Percentiles rank a stretch among this genome's conserved stretches.
Evolutionary conservation across 2,329 filamentous ascomycete genomes (phyloP).

Genomic region (Fusarium compactum): DNA sequence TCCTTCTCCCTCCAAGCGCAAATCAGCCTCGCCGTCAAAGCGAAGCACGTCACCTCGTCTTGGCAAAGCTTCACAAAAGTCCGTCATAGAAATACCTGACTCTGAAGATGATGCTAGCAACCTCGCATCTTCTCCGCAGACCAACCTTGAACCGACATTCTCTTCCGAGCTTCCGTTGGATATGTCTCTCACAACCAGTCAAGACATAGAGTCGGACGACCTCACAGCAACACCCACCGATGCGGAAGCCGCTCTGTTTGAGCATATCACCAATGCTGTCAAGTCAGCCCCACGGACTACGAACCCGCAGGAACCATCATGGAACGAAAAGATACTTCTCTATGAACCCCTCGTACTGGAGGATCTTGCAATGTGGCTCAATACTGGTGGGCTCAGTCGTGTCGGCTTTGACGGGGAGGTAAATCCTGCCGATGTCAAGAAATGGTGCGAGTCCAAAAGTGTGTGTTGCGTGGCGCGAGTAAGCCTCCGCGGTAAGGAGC

Average conservation of each 20-base stretch:
- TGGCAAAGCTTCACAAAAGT: conserved; percentile 23
- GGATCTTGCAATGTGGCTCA: conserved; percentile 86
- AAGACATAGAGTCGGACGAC: conserved; percentile 61
- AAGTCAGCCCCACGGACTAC: conserved; percentile 62
- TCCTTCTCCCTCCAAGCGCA: conserved; percentile 18
- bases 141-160: conserved; percentile 55
- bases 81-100: conserved; percentile 63
- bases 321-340: conserved; percentile 93
- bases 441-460: conserved; percentile 90
- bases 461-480: conserved; percentile 84
- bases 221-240: conserved; percentile 55
- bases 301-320: conserved; percentile 70
- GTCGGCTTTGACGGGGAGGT: conserved; percentile 76
- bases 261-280: conserved; percentile 67
- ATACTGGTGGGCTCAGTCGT: conserved; percentile 73
- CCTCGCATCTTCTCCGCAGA: conserved; percentile 50
- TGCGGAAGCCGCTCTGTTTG: conserved; percentile 61
- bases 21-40: conserved; percentile 21
- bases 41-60: conserved; percentile 30
- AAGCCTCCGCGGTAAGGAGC: conserved; percentile 63
- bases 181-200: conserved; percentile 58
- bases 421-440: conserved; percentile 75
- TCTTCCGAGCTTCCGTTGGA: conserved; percentile 59
- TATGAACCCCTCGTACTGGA: conserved; percentile 93
- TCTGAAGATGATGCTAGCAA: conserved; percentile 57